Evolutionary conservation across 2,329 filamentous ascomycete species (phyloP), one percentile per base, ranked within the genome.

Genomic region (Nemania sp.): DNA sequence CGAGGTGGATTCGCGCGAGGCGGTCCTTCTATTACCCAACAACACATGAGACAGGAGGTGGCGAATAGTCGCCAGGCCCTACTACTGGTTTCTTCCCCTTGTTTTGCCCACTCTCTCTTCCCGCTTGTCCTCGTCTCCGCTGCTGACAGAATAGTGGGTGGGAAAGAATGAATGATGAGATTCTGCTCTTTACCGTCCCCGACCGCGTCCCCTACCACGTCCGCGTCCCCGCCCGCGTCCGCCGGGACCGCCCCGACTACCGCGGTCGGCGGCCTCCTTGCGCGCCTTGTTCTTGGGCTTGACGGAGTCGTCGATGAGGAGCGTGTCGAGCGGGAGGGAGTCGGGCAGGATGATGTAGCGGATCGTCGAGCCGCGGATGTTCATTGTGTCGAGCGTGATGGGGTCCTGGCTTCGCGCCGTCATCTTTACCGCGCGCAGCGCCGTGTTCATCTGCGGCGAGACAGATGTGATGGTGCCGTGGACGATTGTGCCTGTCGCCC

Each of bases 281-380:
- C 94, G 87, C 25, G 95, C 94, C 87, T 99, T 99, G 81, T 99
- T 99, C 90, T 98, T 98, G 63, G 95, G 94, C 83, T 99, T 99
- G 53, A 94, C 92, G 72, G 92, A 88, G 79, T 99, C 95, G 76
- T 99, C 95, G 69, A 99, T 92, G 64, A 99, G 85, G 54, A 99
- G 85, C 42, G 94, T 97, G 78, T 99, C 95, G 67, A 99, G 85
- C 40, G 94, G 94, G 72, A 99, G 84, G 65, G 91, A 95, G 80
- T 99, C 95, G 58, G 95, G 95, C 11, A 99, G 89, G 75, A 99
- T 97, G 76, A 90, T 94, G 80, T 97, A 97, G 78, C 95, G 88
- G 76, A 99, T 96, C 18, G 93, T 97, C 64, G 91, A 96, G 71
- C 95, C 95, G 68, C 95, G 91, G 68, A 99, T 90, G 80, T 96